phyloP scores from a whole-genome alignment of 768 basidiomycete genomes.

The Lentinula sp. region DNA sequence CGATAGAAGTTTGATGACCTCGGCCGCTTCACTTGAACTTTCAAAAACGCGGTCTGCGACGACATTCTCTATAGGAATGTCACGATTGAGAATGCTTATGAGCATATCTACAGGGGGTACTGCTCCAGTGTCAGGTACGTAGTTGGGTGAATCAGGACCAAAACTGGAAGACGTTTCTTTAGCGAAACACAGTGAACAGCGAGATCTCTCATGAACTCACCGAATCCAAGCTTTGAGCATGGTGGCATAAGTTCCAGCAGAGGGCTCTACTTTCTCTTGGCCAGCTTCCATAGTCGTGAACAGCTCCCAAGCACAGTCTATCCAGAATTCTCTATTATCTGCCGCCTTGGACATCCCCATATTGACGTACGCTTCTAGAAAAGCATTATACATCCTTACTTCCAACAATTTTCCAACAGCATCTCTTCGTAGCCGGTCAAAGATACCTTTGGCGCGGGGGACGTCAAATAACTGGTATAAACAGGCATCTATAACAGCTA shows the following conservation, averaged over 20 bases:
- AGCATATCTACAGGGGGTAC: conserved; percentile 31
- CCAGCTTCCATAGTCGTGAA: conserved; percentile 51
- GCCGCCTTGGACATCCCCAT: conserved; percentile 47
- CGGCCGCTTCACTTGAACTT: conserved; percentile 48
- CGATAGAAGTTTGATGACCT: conserved; percentile 51
- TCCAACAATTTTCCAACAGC: conserved; percentile 25
- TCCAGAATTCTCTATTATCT: conserved; percentile 45
- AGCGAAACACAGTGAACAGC: neutral
- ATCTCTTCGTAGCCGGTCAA: conserved; percentile 49
- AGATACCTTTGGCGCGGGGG: conserved; percentile 67
- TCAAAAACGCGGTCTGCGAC: conserved; percentile 53
- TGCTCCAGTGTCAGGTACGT: conserved; percentile 12
- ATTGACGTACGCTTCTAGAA: conserved; percentile 58
- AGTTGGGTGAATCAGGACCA: conserved; percentile 24
- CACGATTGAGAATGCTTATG: conserved; percentile 36
- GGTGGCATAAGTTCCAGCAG: conserved; percentile 57
- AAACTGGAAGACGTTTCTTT: conserved; percentile 22
- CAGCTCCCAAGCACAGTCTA: conserved; percentile 55
- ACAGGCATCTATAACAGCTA: conserved; percentile 82
- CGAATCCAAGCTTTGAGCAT: conserved; percentile 58
- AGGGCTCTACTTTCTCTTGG: conserved; percentile 39
- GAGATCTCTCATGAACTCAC: conserved; percentile 22
- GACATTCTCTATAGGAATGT: conserved; percentile 44
- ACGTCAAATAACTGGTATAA: conserved; percentile 72
- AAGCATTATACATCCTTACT: conserved; percentile 57